phyloP scores from a whole-genome alignment of 225 moss, liverwort and hornwort species.

The Ulota crispa region DNA sequence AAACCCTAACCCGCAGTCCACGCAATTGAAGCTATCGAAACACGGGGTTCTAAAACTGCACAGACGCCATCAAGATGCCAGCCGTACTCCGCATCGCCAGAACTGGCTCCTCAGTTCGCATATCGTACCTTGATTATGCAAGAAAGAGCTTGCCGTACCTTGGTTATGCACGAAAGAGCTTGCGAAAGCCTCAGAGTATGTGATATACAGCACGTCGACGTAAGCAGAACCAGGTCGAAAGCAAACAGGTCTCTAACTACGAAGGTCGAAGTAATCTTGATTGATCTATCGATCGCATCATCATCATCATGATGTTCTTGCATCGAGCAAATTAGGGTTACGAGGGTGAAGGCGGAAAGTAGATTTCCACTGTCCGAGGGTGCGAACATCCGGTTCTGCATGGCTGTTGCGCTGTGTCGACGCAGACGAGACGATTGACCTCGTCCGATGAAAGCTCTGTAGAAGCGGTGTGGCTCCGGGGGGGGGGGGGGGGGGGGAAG shows the following conservation, averaged over 20 bases:
- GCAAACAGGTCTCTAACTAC: not conserved
- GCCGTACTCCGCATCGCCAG: constrained; percentile 17
- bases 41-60: too few species aligned
- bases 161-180: not conserved
- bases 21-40: not conserved
- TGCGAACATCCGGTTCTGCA: too few species aligned
- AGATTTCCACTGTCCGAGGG: not conserved
- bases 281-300: not conserved
- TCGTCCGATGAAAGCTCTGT: not conserved
- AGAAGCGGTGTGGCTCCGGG: not conserved
- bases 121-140: not conserved
- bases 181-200: not conserved
- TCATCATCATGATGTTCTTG: not conserved
- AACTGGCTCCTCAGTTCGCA: not conserved
- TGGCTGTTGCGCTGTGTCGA: too few species aligned
- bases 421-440: too few species aligned
- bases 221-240: not conserved
- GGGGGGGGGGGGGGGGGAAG: not conserved
- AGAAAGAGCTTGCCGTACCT: not conserved
- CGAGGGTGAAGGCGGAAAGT: not conserved
- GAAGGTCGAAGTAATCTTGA: not conserved
- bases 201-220: not conserved
- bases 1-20: not conserved
- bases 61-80: not conserved
- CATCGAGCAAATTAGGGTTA: constrained; percentile 14